Percentiles rank a stretch among this genome's conserved stretches.
Evolutionary conservation across 169 alveolate genomes (phyloP).

Genomic region (Cryptosporidium felis): DNA sequence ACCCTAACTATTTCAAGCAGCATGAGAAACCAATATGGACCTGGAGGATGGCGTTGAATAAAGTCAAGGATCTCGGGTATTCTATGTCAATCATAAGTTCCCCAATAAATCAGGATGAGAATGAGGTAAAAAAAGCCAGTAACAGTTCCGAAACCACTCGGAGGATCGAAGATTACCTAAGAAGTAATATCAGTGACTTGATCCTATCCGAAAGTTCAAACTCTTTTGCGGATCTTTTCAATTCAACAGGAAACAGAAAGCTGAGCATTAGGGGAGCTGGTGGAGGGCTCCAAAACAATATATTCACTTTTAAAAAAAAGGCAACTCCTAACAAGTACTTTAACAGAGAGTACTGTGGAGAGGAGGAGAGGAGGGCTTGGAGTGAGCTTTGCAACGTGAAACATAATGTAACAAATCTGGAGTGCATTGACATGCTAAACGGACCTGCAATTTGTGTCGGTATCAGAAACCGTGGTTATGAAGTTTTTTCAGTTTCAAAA

Average conservation of each 20-base stretch:
- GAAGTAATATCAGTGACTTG: too few relatives aligned
- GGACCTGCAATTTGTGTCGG: conserved; percentile 70
- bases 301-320: background rate
- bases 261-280: background rate
- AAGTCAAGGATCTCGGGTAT: background rate
- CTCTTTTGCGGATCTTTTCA: background rate
- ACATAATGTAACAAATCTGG: conserved; percentile 19
- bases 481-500: conserved; percentile 24
- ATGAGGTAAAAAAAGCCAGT: too few relatives aligned
- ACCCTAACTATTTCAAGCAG: conserved; percentile 21
- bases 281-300: background rate
- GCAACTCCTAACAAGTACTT: background rate
- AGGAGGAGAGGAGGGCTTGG: background rate
- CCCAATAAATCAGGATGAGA: too few relatives aligned
- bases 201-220: too few relatives aligned
- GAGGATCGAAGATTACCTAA: too few relatives aligned
- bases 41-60: conserved; percentile 23
- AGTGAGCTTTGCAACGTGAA: background rate
- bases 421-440: conserved; percentile 64
- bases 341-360: conserved; percentile 17
- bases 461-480: conserved; percentile 36
- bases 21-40: conserved; percentile 61
- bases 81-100: background rate
- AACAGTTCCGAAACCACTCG: too few relatives aligned
- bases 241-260: background rate